Conservation (phyloP, 140 eudicot genomes). For the Erigeron philadelphicus region DNA sequence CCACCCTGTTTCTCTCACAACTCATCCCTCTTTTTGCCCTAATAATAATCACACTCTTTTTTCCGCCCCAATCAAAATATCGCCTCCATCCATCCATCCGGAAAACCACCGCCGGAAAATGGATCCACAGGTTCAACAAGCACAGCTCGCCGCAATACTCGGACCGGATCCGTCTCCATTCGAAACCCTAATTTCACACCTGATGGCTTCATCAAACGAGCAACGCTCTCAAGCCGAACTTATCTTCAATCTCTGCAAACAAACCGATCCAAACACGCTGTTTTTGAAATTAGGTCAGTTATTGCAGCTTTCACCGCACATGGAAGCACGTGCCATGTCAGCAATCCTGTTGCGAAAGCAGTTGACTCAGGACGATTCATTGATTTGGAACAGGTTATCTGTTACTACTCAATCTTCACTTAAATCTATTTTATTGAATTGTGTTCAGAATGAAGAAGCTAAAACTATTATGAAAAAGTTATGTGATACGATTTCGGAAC, state of each 20-base stretch:
- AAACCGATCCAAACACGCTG: slow-evolving; percentile 65
- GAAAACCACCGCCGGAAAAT: slow-evolving; percentile 22
- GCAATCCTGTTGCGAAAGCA: slow-evolving; percentile 73
- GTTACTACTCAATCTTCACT: slow-evolving; percentile 52
- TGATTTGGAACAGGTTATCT: slow-evolving; percentile 61
- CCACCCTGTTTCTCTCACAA: not conserved
- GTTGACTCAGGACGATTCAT: slow-evolving; percentile 65
- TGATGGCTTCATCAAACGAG: slow-evolving; percentile 85
- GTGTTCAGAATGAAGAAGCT: slow-evolving; percentile 59
- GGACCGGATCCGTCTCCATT: slow-evolving; percentile 86
- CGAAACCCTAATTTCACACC: slow-evolving; percentile 74
- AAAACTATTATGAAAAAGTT: slow-evolving; percentile 68
- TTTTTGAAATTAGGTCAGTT: slow-evolving; percentile 61
- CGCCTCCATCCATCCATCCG: slow-evolving; percentile 15
- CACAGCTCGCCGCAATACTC: slow-evolving; percentile 72
- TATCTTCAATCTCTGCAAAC: slow-evolving; percentile 68
- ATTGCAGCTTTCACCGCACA: slow-evolving; percentile 52
- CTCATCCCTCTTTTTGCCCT: slow-evolving; percentile 34
- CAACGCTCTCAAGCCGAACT: slow-evolving; percentile 86
- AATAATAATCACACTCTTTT: slow-evolving; percentile 11
- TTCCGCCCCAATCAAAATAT: slow-evolving; percentile 28
- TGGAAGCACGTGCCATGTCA: slow-evolving; percentile 81
- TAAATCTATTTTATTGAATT: slow-evolving; percentile 49
- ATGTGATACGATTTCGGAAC: slow-evolving; percentile 83
- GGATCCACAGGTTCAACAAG: slow-evolving; percentile 74